Percentiles rank a stretch among this genome's conserved stretches.
Evolutionary conservation across 1,284 basidiomycete species (phyloP).

Genomic region (Fomitopsis palustris): DNA sequence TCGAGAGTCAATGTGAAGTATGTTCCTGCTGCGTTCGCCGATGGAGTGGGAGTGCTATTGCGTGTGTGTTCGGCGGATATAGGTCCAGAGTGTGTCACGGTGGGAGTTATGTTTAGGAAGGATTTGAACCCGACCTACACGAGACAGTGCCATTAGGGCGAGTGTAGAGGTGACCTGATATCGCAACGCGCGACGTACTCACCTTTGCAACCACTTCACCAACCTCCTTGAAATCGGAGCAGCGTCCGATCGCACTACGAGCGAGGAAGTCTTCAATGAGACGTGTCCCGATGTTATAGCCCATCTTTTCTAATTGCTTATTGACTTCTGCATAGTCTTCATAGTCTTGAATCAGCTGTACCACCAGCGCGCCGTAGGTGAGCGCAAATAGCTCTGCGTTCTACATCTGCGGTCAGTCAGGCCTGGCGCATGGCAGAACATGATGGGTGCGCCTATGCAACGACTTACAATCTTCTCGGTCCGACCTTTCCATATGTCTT

Average conservation of each 20-base stretch:
- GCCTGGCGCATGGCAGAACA: conserved; percentile 7
- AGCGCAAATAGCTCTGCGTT: conserved; percentile 97
- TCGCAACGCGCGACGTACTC: background rate
- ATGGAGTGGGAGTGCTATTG: conserved; percentile 35
- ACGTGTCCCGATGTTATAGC: conserved; percentile 96
- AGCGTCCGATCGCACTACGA: conserved; percentile 80
- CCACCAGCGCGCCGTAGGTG: conserved; percentile 96
- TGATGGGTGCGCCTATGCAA: background rate
- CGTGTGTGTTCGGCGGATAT: conserved; percentile 44
- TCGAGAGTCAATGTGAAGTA: conserved; percentile 86
- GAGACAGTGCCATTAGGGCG: background rate
- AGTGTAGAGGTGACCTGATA: background rate
- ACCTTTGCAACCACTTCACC: conserved; percentile 94
- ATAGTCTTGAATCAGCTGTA: conserved; percentile 98
- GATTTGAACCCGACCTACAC: conserved; percentile 95
- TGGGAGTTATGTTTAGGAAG: conserved; percentile 92
- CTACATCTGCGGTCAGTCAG: conserved; percentile 39
- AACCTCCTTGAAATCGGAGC: conserved; percentile 89
- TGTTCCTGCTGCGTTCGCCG: conserved; percentile 38
- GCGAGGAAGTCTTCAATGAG: conserved; percentile 98
- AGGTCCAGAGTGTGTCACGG: conserved; percentile 65
- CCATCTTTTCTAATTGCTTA: conserved; percentile 88
- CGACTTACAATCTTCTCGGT: conserved; percentile 84
- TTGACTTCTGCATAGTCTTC: conserved; percentile 94
- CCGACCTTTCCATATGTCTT: conserved; percentile 88